Evolutionary conservation across 257 asterid genomes (phyloP), one percentile per base, ranked within the genome.

Genomic region (Mentha longifolia): DNA sequence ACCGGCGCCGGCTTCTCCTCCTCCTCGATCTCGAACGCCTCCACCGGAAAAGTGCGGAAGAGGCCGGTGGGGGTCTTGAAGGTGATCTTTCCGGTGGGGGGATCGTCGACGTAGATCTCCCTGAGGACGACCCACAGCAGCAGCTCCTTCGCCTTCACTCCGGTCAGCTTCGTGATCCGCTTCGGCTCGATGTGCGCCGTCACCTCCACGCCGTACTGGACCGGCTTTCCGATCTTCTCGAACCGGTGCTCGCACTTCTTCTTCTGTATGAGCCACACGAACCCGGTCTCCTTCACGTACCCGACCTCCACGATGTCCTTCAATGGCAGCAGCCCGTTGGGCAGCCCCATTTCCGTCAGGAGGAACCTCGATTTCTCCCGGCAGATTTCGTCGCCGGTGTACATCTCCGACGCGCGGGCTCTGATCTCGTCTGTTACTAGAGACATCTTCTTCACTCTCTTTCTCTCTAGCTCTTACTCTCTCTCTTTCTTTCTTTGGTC

Each of bases 91-190:
- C 82, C 90, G 13, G 90, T 59, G 12, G 90, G 81, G 0, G 86
- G 80, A 2, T 79, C 84, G 47, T 83, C 91, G 57, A 87, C 77
- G 16, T 10, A 61, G 52, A 87, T 86, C 5, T 87, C 96, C 61
- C 46, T 67, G 22, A 89, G 74, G 7, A 58, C 9, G 19, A 87
- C 61, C 91, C 96, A 89, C 19, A 89, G 25, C 22, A 87, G 81
- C 11, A 87, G 87, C 87, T 89, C 96, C 88, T 85, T 89, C 6
- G 87, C 77, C 80, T 84, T 87, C 33, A 89, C 86, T 1, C 96
- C 94, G 13, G 91, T 89, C 6, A 89, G 82, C 56, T 72, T 76
- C 80, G 39, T 75, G 61, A 87, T 79, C 85, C 72, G 74, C 39
- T 78, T 61, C 0, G 85, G 88, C 77, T 84, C 90, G 0, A 80